Percentiles rank a stretch among this genome's conserved stretches.
These are phyloP conservation scores for Penicillium parvum DNA, from an alignment of 495 filamentous ascomycete genomes.

Conservation along the genomic window DNA sequence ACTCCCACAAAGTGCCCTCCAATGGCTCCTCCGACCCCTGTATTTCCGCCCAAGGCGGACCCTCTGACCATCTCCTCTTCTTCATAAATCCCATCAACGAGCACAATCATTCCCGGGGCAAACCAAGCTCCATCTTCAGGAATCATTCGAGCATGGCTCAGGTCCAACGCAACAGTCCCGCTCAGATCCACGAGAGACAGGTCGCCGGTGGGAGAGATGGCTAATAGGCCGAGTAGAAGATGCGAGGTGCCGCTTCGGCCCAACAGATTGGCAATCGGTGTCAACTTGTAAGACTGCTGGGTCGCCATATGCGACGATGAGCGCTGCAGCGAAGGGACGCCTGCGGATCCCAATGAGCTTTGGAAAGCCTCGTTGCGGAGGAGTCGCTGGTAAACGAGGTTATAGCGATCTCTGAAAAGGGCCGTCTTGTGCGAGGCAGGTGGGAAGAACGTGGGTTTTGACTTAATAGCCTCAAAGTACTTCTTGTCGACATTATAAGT, in stretches of 20 bases:
- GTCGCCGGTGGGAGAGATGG: conserved; percentile 74
- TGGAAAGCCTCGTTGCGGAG: conserved; percentile 93
- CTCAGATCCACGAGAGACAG: conserved; percentile 81
- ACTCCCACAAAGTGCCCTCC: conserved; percentile 85
- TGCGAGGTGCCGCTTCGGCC: conserved; percentile 82
- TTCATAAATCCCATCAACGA: conserved; percentile 91
- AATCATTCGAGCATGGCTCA: conserved; percentile 74
- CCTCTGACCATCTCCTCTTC: conserved; percentile 72
- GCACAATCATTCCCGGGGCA: conserved; percentile 87
- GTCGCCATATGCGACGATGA: conserved; percentile 49
- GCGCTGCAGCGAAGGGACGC: conserved; percentile 43
- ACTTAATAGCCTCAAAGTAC: conserved; percentile 73
- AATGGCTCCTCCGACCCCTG: conserved; percentile 81
- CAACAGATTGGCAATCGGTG: conserved; percentile 87
- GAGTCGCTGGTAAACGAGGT: conserved; percentile 84
- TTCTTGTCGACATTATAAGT: conserved; percentile 84
- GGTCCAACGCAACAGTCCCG: conserved; percentile 78
- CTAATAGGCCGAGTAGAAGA: conserved; percentile 80
- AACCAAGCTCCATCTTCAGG: conserved; percentile 88
- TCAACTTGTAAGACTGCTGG: conserved; percentile 78
- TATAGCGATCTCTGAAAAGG: conserved; percentile 83
- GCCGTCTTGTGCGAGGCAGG: conserved; percentile 74
- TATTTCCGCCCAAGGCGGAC: conserved; percentile 64
- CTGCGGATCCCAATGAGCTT: conserved; percentile 54
- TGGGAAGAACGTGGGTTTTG: conserved; percentile 73